Evolutionary conservation across 1,284 basidiomycete genomes (phyloP), one percentile per base, ranked within the genome.

Genomic region (Wolfiporia cocos): DNA sequence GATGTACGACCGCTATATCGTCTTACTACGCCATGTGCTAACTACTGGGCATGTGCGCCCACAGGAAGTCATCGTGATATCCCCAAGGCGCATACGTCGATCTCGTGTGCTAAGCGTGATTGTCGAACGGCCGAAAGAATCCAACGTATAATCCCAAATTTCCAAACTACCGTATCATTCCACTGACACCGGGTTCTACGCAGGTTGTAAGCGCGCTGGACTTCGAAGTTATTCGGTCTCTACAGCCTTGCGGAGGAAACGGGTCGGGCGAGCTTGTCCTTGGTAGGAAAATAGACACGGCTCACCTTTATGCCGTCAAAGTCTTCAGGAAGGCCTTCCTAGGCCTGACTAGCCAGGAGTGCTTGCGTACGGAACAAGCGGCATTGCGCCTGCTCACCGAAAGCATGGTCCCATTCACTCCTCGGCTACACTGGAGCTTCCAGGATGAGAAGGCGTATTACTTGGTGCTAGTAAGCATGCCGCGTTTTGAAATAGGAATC

Each of bases 381-480:
- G 76, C 86, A n/a, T 57, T 88, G 36, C 76, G 74, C 49, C 72
- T 76, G 56, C 58, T 77, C 33, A 63, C 61, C 11, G 69, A 71
- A 39, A 53, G 67, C 30, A 58, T 59, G n/a, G 72, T 74, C 42
- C 72, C 77, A 0, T 89, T 86, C 59, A 64, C 85, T 38, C 69
- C 76, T 4, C 68, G 67, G 44, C 65, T 88, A 5, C 70, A 73
- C 52, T 81, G 80, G 69, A 73, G 73, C 24, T 86, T 87, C 54
- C 75, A 80, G 39, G 79, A 82, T 50, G 68, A 70, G 46, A 71
- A 78, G 48, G 72, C 77, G 46, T 69, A 83, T 28, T 82, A 78
- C 49, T 58, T 79, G 12, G 68, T 78, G 10, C 69, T 71, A 57
- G 83, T 73, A 50, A 41, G 67, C 48, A n/a, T n/a, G n/a, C n/a